Evolutionary conservation across 1,284 basidiomycete species (phyloP).

Genomic region (Schizopora paradoxa): DNA sequence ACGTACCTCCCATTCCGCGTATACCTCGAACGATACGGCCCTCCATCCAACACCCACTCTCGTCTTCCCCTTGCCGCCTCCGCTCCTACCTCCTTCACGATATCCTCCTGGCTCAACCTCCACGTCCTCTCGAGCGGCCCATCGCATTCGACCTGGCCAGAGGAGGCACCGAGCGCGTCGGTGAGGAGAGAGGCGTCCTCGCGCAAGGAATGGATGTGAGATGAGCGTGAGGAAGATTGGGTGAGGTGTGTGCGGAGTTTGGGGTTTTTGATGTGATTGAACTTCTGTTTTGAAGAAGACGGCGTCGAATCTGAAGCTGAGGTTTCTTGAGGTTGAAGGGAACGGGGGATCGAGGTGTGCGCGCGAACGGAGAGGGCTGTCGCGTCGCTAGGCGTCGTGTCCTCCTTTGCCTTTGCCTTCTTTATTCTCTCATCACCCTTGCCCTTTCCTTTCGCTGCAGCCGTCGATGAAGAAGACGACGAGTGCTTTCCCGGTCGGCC

Average conservation of each 20-base stretch:
- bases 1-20: constrained; percentile 85
- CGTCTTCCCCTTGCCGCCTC: constrained; percentile 72
- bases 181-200: constrained; percentile 60
- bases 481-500: constrained; percentile 18
- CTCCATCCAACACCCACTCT: constrained; percentile 84
- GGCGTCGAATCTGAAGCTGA: no score
- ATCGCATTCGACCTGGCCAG: constrained; percentile 69
- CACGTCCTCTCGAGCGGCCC: constrained; percentile 84
- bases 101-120: constrained; percentile 81
- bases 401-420: constrained; percentile 21
- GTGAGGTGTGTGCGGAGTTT: constrained; percentile 69
- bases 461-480: constrained; percentile 12
- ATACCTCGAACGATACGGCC: constrained; percentile 79
- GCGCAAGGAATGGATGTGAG: constrained; percentile 50
- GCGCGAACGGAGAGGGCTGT: constrained; percentile 56
- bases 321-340: constrained; percentile 50
- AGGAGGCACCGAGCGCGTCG: constrained; percentile 49
- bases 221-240: constrained; percentile 51
- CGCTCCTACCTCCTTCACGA: constrained; percentile 62
- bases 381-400: constrained; percentile 35
- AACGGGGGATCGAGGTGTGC: constrained; percentile 54
- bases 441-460: constrained; percentile 8
- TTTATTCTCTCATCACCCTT: constrained; percentile 25
- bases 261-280: constrained; percentile 67
- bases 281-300: constrained; percentile 39